Evolutionary conservation across 2,329 filamentous ascomycete species (phyloP).

Genomic region (Penicillium sp.): DNA sequence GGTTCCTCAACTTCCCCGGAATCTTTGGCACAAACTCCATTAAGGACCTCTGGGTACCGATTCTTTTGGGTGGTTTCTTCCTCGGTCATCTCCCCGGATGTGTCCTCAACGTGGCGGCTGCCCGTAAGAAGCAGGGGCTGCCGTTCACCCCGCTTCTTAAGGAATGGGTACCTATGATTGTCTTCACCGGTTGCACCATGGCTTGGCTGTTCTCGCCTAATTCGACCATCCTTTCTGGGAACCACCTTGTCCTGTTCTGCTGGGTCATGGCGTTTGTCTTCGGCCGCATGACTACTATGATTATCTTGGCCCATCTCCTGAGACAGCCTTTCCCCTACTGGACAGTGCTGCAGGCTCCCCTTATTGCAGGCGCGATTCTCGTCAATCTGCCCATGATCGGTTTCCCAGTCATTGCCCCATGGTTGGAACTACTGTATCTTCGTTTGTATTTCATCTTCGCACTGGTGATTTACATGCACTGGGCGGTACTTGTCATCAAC

Average conservation of each 20-base stretch:
- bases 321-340: conserved; percentile 94
- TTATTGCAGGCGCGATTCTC: conserved; percentile 79
- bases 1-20: conserved; percentile 63
- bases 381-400: conserved; percentile 79
- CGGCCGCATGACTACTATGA: conserved; percentile 97
- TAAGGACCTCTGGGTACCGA: conserved; percentile 80
- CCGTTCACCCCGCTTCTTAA: conserved; percentile 80
- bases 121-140: conserved; percentile 68
- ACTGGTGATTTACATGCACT: conserved; percentile 81
- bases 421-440: conserved; percentile 75
- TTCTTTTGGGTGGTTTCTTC: conserved; percentile 65
- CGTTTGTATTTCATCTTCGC: conserved; percentile 82
- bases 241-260: conserved; percentile 89
- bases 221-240: conserved; percentile 75
- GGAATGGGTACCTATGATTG: conserved; percentile 88
- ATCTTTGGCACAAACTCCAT: conserved; percentile 71
- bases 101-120: conserved; percentile 77
- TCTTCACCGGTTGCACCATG: conserved; percentile 72
- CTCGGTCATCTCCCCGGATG: conserved; percentile 82
- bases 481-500: conserved; percentile 87
- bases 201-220: conserved; percentile 89
- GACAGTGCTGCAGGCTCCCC: conserved; percentile 85
- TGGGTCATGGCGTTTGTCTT: conserved; percentile 96
- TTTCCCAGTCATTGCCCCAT: conserved; percentile 63
- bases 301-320: conserved; percentile 93